phyloP scores from a whole-genome alignment of 2,329 filamentous ascomycete species.

The Neofusicoccum umdonicola region DNA sequence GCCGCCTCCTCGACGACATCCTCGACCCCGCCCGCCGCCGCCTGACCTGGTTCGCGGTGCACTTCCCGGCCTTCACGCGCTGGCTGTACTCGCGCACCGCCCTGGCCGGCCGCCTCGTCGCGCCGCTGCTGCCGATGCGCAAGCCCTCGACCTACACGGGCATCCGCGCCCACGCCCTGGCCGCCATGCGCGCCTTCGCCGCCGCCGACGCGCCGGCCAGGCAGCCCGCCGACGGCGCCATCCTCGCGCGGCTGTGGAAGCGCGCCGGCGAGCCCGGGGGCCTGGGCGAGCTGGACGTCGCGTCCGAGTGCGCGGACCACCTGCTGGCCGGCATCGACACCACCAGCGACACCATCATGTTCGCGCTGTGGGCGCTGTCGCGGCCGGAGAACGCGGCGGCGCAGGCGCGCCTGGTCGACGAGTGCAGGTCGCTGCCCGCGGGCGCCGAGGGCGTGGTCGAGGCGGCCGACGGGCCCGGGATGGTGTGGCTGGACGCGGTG shows the following conservation, averaged over 20 bases:
- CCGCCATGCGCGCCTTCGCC: conserved; percentile 63
- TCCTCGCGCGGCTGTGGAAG: conserved; percentile 15
- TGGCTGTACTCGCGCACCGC: conserved; percentile 48
- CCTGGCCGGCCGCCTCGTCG: conserved; percentile 40
- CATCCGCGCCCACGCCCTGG: conserved; percentile 59
- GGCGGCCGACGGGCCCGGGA: conserved; percentile 33
- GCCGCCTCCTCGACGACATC: not conserved
- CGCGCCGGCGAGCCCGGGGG: not conserved
- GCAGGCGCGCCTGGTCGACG: conserved; percentile 47
- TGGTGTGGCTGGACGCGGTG: conserved; percentile 48
- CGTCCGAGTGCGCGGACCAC: conserved; percentile 55
- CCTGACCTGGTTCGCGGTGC: conserved; percentile 51
- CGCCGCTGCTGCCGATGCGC: conserved; percentile 48
- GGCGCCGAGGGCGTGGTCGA: conserved; percentile 26
- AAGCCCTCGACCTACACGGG: conserved; percentile 28
- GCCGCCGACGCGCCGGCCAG: conserved; percentile 46
- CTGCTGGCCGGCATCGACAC: conserved; percentile 55
- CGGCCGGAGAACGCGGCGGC: conserved; percentile 40
- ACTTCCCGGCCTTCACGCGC: conserved; percentile 45
- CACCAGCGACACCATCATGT: conserved; percentile 53
- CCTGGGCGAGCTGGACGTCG: conserved; percentile 45
- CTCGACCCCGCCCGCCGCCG: conserved; percentile 43
- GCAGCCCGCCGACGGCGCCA: not conserved
- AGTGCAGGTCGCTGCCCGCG: conserved; percentile 36
- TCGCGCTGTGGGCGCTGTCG: conserved; percentile 51